phyloP scores from a whole-genome alignment of 179 eudicot species.

The Beta macrorhiza region DNA sequence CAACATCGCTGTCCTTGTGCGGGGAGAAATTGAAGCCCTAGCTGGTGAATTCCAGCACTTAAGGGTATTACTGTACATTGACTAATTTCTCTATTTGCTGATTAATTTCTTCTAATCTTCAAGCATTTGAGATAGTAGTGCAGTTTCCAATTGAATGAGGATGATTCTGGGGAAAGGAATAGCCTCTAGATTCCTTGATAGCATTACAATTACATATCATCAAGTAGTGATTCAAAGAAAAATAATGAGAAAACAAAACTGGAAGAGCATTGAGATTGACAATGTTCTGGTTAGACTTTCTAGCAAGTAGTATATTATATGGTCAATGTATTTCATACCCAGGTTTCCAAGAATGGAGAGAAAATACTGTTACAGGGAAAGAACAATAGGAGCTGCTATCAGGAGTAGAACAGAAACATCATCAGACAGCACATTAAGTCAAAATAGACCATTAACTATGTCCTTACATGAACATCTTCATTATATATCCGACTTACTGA shows the following conservation, averaged over 20 bases:
- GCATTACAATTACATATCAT: background rate
- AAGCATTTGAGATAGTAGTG: background rate
- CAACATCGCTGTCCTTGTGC: too few relatives aligned
- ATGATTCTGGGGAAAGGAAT: background rate
- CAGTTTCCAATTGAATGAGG: background rate
- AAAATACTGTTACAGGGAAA: background rate
- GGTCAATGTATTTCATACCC: background rate
- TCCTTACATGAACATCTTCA: background rate
- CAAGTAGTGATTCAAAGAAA: background rate
- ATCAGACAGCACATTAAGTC: background rate
- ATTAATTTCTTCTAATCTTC: background rate
- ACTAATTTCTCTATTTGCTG: background rate
- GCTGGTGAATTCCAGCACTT: background rate
- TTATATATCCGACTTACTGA: background rate
- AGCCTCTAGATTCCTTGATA: too few relatives aligned
- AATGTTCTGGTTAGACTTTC: background rate
- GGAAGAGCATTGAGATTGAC: background rate
- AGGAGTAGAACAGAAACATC: background rate
- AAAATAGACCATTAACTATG: background rate
- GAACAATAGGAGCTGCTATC: background rate
- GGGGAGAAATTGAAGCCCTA: too few relatives aligned
- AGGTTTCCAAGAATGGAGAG: background rate
- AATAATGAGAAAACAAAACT: background rate
- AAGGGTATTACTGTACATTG: background rate
- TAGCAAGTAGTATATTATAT: background rate